Conservation (phyloP, 441 rosid genomes). For the Raphanus hybrid region DNA sequence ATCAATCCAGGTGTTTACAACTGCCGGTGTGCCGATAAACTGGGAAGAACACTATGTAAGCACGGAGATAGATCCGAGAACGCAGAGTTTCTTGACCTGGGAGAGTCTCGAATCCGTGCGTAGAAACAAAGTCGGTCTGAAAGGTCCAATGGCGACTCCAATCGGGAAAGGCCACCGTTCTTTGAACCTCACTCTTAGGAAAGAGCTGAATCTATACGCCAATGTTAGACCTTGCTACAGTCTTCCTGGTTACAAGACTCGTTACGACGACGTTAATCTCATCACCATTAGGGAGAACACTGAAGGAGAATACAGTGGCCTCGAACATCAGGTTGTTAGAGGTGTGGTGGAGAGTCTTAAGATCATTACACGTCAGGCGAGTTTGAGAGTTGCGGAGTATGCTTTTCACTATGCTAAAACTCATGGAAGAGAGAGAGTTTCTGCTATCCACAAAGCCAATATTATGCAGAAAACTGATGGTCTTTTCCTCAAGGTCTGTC, state of each 20-base stretch:
- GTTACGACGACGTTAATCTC: conserved; percentile 84
- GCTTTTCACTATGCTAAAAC: conserved; percentile 94
- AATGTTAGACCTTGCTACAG: conserved; percentile 96
- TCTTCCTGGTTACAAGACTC: conserved; percentile 92
- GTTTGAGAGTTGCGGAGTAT: conserved; percentile 98
- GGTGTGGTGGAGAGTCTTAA: conserved; percentile 98
- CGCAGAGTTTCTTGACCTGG: conserved; percentile 93
- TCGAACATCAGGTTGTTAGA: conserved; percentile 97
- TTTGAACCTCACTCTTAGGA: conserved; percentile 87
- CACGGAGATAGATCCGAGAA: conserved; percentile 82
- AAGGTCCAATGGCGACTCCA: conserved; percentile 99
- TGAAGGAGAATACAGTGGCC: conserved; percentile 99
- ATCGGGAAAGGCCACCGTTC: conserved; percentile 98
- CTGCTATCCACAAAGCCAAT: conserved; percentile 98
- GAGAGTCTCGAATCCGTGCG: conserved; percentile 95
- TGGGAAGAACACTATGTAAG: conserved; percentile 96
- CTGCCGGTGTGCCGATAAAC: conserved; percentile 81
- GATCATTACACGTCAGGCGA: conserved; percentile 92
- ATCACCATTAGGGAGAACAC: conserved; percentile 95
- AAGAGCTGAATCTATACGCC: conserved; percentile 91
- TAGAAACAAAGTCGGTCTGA: conserved; percentile 76
- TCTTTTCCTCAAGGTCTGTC: conserved; percentile 85
- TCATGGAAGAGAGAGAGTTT: conserved; percentile 93
- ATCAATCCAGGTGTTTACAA: conserved; percentile 58
- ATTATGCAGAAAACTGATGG: conserved; percentile 99